Evolutionary conservation across 2,329 filamentous ascomycete genomes (phyloP), one percentile per base, ranked within the genome.

Genomic region (Apiospora koreana): DNA sequence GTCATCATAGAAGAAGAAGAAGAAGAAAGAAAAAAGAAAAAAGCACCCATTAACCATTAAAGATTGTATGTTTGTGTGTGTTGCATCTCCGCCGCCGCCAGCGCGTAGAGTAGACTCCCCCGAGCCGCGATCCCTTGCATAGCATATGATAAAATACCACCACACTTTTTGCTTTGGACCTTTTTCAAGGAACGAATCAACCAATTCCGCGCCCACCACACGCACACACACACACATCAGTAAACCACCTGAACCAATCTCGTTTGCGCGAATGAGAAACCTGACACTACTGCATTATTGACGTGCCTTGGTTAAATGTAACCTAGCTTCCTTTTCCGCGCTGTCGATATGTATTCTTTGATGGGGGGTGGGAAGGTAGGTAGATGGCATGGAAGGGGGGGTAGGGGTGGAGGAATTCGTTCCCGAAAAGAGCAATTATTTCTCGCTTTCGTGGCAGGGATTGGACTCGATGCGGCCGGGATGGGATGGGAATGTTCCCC

Each of bases 81-180:
- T n/a, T n/a, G n/a, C 50, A 7, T 18, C 50, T 28, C 25, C 18
- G 28, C 16, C 5, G 7, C n/a, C 16, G 16, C 31, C 21, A 62
- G 54, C 54, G 54, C 54, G 54, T n/a, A 62, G 54, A 38, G n/a
- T n/a, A n/a, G n/a, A n/a, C n/a, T n/a, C n/a, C n/a, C n/a, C 54
- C 54, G 54, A 62, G 54, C 54, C 54, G 54, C 54, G 54, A 62
- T 62, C 54, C 54, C 54, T 62, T 62, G 54, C 54, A n/a, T 58
- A 21, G 5, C 18, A 35, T 31, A 10, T 35, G 14, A 58, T 58
- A 21, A n/a, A 58, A 35, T 58, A 35, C 50, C 21, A 58, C 50
- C 14, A 31, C 50, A 25, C n/a, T 3, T 1, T 9, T 5, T n/a
- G 23, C n/a, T 5, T 45, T 21, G 3, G 25, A 50, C 23, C 2